Conservation (phyloP, 2,329 filamentous ascomycete species). For the Leptographium galeiforme region DNA sequence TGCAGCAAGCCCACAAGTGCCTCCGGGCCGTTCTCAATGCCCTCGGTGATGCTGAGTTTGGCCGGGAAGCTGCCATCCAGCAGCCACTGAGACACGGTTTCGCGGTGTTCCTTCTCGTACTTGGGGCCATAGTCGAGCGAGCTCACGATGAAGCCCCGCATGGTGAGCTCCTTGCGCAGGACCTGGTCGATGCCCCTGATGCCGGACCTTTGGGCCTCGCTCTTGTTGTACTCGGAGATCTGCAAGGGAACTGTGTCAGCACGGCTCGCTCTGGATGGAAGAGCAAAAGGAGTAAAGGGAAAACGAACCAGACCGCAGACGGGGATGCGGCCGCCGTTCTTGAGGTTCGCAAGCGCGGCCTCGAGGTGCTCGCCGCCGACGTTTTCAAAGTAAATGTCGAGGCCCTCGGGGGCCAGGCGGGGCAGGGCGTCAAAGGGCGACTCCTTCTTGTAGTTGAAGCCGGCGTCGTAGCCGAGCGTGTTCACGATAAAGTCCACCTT, state of each 20-base stretch:
- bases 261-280: too few relatives aligned
- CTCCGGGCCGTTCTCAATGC: conserved; percentile 64
- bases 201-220: conserved; percentile 41
- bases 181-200: conserved; percentile 53
- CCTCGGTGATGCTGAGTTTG: conserved; percentile 53
- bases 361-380: conserved; percentile 39
- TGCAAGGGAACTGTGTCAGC: conserved; percentile 14
- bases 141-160: conserved; percentile 65
- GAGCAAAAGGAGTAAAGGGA: background rate
- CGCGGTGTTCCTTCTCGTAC: conserved; percentile 57
- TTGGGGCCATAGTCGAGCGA: conserved; percentile 52
- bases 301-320: conserved; percentile 44
- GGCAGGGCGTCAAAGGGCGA: conserved; percentile 51
- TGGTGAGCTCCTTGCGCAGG: conserved; percentile 53
- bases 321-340: conserved; percentile 51
- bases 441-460: conserved; percentile 86
- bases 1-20: conserved; percentile 62
- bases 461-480: conserved; percentile 40
- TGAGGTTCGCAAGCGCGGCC: conserved; percentile 32
- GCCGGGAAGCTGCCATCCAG: conserved; percentile 62
- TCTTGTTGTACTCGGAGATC: conserved; percentile 64
- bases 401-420: conserved; percentile 59
- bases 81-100: conserved; percentile 65
- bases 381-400: conserved; percentile 54
- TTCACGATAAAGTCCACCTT: conserved; percentile 55